Conservation (phyloP, 2,329 filamentous ascomycete genomes). For the Dryadomyces quercivorus region DNA sequence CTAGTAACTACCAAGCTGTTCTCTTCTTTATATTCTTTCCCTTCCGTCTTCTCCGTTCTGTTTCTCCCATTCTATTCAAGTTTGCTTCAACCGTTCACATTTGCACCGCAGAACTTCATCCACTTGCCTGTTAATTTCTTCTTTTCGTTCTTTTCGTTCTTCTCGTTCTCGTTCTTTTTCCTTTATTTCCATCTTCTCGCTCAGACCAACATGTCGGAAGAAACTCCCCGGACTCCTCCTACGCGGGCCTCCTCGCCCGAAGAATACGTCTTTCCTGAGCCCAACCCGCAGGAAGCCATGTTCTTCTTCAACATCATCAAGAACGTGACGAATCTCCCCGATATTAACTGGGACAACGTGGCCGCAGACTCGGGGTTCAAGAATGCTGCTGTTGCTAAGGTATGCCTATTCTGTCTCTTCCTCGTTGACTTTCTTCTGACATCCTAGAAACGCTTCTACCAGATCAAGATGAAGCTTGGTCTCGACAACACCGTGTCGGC, state of each 20-base stretch:
- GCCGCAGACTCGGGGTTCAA: conserved; percentile 30
- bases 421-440: neutral
- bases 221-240: neutral
- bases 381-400: conserved; percentile 32
- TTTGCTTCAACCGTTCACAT: neutral
- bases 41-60: no score
- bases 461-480: conserved; percentile 35
- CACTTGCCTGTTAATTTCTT: neutral
- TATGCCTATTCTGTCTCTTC: conserved; percentile 12
- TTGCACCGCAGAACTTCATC: neutral
- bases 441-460: conserved; percentile 26
- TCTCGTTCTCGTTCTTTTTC: no score
- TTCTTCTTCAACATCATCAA: conserved; percentile 33
- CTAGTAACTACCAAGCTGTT: neutral
- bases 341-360: conserved; percentile 35
- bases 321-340: conserved; percentile 28
- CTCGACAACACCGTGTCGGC: conserved; percentile 15
- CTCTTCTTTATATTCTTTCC: neutral
- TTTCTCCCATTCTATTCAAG: neutral
- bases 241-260: neutral
- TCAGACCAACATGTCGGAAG: neutral
- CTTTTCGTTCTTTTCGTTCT: neutral
- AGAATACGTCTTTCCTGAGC: conserved; percentile 16
- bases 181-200: neutral
- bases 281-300: conserved; percentile 27